Base-by-base conservation (phyloP, 2,329 filamentous ascomycete species). In the Colletotrichum liriopes region DNA sequence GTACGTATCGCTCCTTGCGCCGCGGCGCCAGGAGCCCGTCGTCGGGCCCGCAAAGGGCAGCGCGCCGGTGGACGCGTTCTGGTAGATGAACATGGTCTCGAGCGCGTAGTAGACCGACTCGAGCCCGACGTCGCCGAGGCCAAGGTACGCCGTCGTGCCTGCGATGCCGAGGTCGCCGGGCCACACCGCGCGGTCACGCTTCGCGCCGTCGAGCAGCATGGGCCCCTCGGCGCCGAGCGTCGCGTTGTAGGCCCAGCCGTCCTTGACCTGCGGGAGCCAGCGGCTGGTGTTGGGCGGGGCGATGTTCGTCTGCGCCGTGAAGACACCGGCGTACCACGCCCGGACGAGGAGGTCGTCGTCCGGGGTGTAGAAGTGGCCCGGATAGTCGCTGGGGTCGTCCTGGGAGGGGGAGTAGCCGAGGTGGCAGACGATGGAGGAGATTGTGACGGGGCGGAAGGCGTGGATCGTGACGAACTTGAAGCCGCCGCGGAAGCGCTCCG, bases 121-220 rank as follows among this genome's bases (percentile, higher is more conserved):
- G 3, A 88, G 77, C 26, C 76, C 77, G 3, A 83, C 83, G 73
- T 87, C 85, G 32, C 86, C 85, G 0, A 86, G 86, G 8, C 86
- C 86, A 3, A 88, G 84, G 20, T 86, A 84, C 1, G 87, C 81
- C 9, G 81, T 83, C 1, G 87, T 87, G 0, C 87, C 83, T 0
- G 86, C 85, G 56, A 89, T 87, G 3, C 86, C 85, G 83, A 90
- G 87, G 74, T 90, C 89, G 3, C 88, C 88, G 2, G 89, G 86
- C 87, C 88, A 90, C 2, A 90, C 86, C 3, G 88, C 80, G 7
- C 86, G 82, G 75, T 89, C 88, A 41, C 87, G 82, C 77, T 90
- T 90, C 1, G 87, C 86, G 4, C 87, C 88, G 75, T 90, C 87
- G n/a, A 81, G 79, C 51, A 82, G 79, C 32, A 81, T 78, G 16